Percentiles rank a stretch among this genome's conserved stretches.
phyloP scores from a whole-genome alignment of 208 protist species.

The Trypanosomatidae sp. region DNA sequence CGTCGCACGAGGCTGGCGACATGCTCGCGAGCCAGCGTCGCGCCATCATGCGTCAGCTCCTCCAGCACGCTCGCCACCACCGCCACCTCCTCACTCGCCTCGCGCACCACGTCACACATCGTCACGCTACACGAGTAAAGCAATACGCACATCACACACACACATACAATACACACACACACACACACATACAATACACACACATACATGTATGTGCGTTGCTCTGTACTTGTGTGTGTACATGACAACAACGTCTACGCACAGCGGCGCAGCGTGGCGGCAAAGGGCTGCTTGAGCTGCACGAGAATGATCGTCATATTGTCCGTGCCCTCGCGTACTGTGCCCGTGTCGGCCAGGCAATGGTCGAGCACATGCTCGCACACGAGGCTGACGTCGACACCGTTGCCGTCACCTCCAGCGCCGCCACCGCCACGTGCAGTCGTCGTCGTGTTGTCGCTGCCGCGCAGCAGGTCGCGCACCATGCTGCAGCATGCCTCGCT shows the following conservation, averaged over 20 bases:
- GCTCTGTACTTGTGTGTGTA: too few relatives aligned
- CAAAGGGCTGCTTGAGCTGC: conserved; percentile 75
- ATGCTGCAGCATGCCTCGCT: conserved; percentile 66
- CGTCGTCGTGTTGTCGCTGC: conserved; percentile 8
- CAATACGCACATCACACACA: background rate
- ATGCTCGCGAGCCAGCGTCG: conserved; percentile 19
- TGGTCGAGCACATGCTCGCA: conserved; percentile 66
- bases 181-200: conserved; percentile 5
- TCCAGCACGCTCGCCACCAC: conserved; percentile 54
- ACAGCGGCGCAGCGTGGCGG: background rate
- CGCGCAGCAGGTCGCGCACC: conserved; percentile 18
- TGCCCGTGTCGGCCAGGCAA: conserved; percentile 49
- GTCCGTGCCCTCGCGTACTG: conserved; percentile 44
- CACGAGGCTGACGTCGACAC: conserved; percentile 53
- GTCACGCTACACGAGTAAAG: background rate
- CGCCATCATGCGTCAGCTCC: conserved; percentile 15
- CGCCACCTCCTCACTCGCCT: conserved; percentile 16
- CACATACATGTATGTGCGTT: conserved; percentile 1
- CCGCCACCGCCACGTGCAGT: background rate
- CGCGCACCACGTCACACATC: conserved; percentile 5
- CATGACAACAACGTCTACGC: too few relatives aligned
- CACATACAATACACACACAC: background rate
- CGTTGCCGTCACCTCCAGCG: conserved; percentile 6
- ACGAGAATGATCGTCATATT: conserved; percentile 87
- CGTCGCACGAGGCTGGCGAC: conserved; percentile 18